A percentile compares a stretch with the other conserved stretches of the same genome.
Evolutionary conservation across 1,139 yeast genomes (phyloP).

Genomic region (Debaryomyces fabryi): DNA sequence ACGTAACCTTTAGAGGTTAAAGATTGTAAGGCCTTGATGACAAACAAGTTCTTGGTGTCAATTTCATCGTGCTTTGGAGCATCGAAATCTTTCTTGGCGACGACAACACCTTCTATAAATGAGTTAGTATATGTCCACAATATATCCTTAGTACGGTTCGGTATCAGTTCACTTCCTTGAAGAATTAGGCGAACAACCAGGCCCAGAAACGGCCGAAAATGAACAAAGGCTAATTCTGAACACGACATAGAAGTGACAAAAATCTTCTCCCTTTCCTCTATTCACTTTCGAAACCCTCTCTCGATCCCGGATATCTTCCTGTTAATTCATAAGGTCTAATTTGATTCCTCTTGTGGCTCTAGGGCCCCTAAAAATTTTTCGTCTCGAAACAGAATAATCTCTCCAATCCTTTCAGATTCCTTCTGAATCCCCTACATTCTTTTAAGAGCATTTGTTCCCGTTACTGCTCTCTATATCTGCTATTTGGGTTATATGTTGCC

Average conservation of each 20-base stretch:
- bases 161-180: not conserved
- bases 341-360: not conserved
- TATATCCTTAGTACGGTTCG: not conserved
- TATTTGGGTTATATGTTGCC: not conserved
- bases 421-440: not conserved
- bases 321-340: too few species aligned
- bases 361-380: not conserved
- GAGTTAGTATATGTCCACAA: slow-evolving; percentile 29
- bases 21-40: slow-evolving; percentile 99
- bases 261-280: not conserved
- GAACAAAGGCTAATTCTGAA: not conserved
- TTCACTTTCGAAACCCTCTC: not conserved
- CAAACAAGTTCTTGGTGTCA: slow-evolving; percentile 96
- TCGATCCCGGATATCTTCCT: not conserved
- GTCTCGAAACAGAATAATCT: not conserved
- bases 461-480: not conserved
- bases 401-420: not conserved
- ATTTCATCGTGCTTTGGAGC: slow-evolving; percentile 98
- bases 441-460: not conserved
- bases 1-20: slow-evolving; percentile 98
- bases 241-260: not conserved
- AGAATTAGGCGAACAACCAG: not conserved
- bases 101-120: slow-evolving; percentile 92
- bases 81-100: slow-evolving; percentile 98
- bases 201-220: not conserved